Base-by-base conservation (phyloP, 1,139 yeast genomes). In the Pichia sp. region DNA sequence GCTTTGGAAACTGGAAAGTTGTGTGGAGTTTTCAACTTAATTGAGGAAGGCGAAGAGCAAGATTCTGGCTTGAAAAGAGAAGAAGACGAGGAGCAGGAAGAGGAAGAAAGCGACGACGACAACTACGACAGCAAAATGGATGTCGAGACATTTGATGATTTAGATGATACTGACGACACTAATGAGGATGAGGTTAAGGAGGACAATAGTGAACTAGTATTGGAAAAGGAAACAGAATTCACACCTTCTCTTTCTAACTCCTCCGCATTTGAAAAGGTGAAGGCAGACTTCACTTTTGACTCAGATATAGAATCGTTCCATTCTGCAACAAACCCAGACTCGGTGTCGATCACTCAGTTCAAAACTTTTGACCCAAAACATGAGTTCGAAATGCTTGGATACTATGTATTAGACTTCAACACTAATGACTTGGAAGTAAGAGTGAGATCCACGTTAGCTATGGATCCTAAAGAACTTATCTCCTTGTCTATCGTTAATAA, bases 361-460 rank as follows among this genome's bases (percentile, higher is more conserved):
- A 30, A 13, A 16, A 31, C 36, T 3, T 16, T n/a, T 31, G 48
- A 15, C 26, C 13, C 40, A 6, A 46, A 46, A 15, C 49, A 34
- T 29, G 46, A 48, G 29, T 52, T 52, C 29, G 49, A 48, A 19
- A 34, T 49, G 11, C 46, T 48, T 4, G 52, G 52, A 29, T 48
- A 44, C 36, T 36, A 49, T 13, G 2, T 49, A 6, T 29, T 49
- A 31, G 47, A 15, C 16, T 48, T 38, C n/a, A 29, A 48, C 38
- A 47, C 50, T 30, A 26, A 46, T 26, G 55, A 49, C 11, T 45
- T 49, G 16, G 50, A 53, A 46, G 44, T 53, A 10, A 50, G 47
- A 31, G 30, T 53, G 15, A 45, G 45, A 30, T 46, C 53, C 5
- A 26, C 46, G 15, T 5, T 40, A 10, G 11, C n/a, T 8, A 19